phyloP scores from a whole-genome alignment of 2,329 filamentous ascomycete species.

The Talaromyces sp. region DNA sequence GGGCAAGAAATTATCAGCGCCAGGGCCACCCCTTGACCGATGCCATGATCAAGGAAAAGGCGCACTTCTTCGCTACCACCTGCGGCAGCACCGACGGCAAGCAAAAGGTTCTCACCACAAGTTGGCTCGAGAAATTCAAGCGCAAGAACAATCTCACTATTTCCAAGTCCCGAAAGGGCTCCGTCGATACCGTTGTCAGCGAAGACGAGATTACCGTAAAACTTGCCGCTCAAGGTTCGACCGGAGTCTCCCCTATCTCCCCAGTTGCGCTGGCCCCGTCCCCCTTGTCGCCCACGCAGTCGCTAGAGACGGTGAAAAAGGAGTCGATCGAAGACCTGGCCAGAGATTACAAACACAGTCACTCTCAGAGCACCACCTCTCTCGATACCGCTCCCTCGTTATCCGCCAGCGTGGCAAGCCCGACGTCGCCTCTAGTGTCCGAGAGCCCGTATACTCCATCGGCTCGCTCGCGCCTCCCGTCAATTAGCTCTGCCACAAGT shows the following conservation, averaged over 20 bases:
- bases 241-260: constrained; percentile 66
- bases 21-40: constrained; percentile 69
- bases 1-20: constrained; percentile 74
- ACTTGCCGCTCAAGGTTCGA: constrained; percentile 53
- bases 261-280: constrained; percentile 60
- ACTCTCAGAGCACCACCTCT: constrained; percentile 62
- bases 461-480: constrained; percentile 45
- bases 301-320: constrained; percentile 62
- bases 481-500: constrained; percentile 52
- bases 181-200: constrained; percentile 48
- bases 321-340: constrained; percentile 56
- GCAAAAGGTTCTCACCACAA: constrained; percentile 63
- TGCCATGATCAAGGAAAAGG: constrained; percentile 78
- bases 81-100: constrained; percentile 67
- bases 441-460: constrained; percentile 63
- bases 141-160: constrained; percentile 66
- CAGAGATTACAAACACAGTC: constrained; percentile 55
- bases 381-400: constrained; percentile 63
- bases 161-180: constrained; percentile 50
- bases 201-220: constrained; percentile 62
- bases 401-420: constrained; percentile 65
- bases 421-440: constrained; percentile 71
- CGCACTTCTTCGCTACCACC: constrained; percentile 69
- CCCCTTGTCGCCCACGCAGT: constrained; percentile 63
- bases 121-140: constrained; percentile 94